Evolutionary conservation across 768 basidiomycete species (phyloP), one percentile per base, ranked within the genome.

Genomic region (Boletales sp.): DNA sequence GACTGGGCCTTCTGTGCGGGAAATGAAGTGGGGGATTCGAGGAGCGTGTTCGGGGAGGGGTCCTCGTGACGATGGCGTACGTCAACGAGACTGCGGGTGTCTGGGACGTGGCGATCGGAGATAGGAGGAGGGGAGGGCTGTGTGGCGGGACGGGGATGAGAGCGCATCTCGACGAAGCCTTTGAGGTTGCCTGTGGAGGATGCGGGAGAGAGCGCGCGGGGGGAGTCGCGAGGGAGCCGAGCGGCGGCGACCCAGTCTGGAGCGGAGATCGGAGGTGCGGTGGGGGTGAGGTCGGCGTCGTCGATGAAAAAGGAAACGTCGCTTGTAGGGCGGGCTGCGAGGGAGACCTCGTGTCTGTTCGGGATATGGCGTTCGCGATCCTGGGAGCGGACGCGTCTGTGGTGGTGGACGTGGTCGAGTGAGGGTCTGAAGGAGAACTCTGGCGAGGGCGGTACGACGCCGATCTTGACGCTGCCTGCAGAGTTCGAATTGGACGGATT

Each of bases 391-490:
- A 63, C 44, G 17, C 68, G 66, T 7, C 56, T 56, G 44, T 67
- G 65, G 14, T 64, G 66, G 35, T 56, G 54, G 18, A 46, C 34
- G 44, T 59, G 50, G 40, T 67, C 65, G 21, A 54, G 46, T 34
- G 56, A 52, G 1, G 58, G 50, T 37, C 3, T 49, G 8, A 41
- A 8, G 41, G 13, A 10, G 51, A 57, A 33, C 53, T 12, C 41
- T 9, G 66, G 66, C 2, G 66, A 68, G 9, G 66, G 66, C 7
- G 66, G 68, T 1, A 68, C 34, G 44, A 68, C 53, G 6, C 66
- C 68, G 17, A 68, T 70, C 46, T 48, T 69, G 11, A 68, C 51
- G 51, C 66, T 68, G 45, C n/a, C n/a, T n/a, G n/a, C n/a, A n/a
- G n/a, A n/a, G n/a, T n/a, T n/a, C n/a, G n/a, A n/a, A n/a, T n/a